phyloP scores from a whole-genome alignment of 305 asterid species.

The Rubia tinctorum region DNA sequence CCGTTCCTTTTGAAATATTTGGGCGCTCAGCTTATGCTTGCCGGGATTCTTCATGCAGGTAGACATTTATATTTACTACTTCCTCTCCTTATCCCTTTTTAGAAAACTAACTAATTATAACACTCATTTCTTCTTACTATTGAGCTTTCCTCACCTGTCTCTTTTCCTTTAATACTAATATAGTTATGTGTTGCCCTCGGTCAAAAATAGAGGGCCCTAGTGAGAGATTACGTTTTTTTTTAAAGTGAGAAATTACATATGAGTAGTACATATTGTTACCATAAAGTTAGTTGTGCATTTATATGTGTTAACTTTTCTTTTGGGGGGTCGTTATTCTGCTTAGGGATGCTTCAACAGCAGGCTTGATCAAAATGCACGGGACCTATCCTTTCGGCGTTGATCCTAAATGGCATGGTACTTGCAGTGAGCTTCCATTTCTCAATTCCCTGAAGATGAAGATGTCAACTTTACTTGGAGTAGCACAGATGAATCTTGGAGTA shows the following conservation, averaged over 20 bases:
- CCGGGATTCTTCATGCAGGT: slow-evolving; percentile 88
- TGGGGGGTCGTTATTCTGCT: slow-evolving; percentile 23
- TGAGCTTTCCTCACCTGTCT: neutral
- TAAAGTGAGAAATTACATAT: neutral
- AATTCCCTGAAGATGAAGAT: slow-evolving; percentile 92
- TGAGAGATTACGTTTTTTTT: neutral
- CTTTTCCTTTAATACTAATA: neutral
- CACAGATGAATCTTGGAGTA: slow-evolving; percentile 67
- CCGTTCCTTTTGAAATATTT: slow-evolving; percentile 80
- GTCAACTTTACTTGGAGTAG: slow-evolving; percentile 82
- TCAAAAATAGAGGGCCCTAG: neutral
- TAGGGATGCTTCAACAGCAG: slow-evolving; percentile 74
- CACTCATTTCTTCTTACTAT: neutral
- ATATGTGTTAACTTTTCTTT: neutral
- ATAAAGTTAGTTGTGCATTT: neutral
- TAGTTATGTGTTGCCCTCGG: neutral
- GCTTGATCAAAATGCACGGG: slow-evolving; percentile 72
- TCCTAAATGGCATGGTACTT: slow-evolving; percentile 94
- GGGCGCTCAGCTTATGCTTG: slow-evolving; percentile 80
- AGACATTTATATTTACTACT: slow-evolving; percentile 9
- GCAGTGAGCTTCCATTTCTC: slow-evolving; percentile 86
- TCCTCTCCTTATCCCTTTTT: neutral
- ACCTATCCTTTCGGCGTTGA: slow-evolving; percentile 93
- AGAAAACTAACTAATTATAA: neutral
- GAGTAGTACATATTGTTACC: neutral